phyloP scores from a whole-genome alignment of 2,329 filamentous ascomycete genomes.

The Aureobasidium mangrovei region DNA sequence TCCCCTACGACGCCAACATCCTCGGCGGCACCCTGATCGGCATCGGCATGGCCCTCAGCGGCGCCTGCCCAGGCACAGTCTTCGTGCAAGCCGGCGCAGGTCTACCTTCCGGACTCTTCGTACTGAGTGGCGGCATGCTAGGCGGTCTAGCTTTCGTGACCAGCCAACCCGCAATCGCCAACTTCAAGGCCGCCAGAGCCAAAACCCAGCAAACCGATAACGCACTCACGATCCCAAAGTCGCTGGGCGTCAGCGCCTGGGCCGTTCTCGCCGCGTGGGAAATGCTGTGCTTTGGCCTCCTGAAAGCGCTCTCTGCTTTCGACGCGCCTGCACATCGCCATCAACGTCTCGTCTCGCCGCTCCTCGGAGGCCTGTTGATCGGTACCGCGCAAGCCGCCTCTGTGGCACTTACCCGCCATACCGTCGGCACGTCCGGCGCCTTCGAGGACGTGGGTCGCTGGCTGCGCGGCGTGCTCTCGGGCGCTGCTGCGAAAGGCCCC shows the following conservation, averaged over 20 bases:
- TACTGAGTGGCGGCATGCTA: constrained; percentile 45
- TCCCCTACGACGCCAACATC: constrained; percentile 56
- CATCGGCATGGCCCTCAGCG: constrained; percentile 57
- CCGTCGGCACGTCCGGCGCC: constrained; percentile 53
- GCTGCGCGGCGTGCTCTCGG: constrained; percentile 35
- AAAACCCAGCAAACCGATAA: not conserved
- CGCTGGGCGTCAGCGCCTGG: constrained; percentile 25
- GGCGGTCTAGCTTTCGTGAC: constrained; percentile 40
- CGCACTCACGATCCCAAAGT: constrained; percentile 1
- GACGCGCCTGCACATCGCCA: not conserved
- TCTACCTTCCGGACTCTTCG: constrained; percentile 32
- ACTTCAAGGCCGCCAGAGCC: not conserved
- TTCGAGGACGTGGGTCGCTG: constrained; percentile 54
- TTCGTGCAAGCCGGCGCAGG: constrained; percentile 51
- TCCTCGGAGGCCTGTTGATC: constrained; percentile 51
- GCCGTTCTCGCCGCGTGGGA: constrained; percentile 38
- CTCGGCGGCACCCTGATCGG: constrained; percentile 55
- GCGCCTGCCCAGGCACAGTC: constrained; percentile 57
- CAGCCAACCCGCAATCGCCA: not conserved
- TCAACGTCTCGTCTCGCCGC: constrained; percentile 32
- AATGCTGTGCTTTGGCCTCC: constrained; percentile 31
- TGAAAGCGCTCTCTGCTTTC: constrained; percentile 30
- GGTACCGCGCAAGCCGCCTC: constrained; percentile 51
- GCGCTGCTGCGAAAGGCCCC: constrained; percentile 20
- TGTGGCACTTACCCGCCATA: constrained; percentile 42